Conservation (phyloP, 352 stramenopile genomes). For the Globisporangium splendens region DNA sequence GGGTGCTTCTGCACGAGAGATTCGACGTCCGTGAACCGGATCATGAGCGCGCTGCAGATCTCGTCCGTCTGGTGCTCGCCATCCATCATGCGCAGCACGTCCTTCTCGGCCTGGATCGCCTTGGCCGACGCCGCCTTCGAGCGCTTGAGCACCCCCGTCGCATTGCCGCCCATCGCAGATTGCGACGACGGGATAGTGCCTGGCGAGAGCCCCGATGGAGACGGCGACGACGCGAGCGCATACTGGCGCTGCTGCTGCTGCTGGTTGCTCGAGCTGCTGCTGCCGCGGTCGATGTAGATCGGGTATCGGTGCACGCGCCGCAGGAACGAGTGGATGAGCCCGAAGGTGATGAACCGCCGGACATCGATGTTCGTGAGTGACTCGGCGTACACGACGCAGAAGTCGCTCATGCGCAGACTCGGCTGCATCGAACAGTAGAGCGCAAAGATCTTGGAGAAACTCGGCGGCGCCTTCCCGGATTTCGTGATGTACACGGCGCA, state of each 20-base stretch:
- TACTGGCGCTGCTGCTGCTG: constrained; percentile 18
- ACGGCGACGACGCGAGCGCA: constrained; percentile 32
- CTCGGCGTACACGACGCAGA: constrained; percentile 74
- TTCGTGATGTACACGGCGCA: constrained; percentile 83
- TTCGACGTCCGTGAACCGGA: constrained; percentile 72
- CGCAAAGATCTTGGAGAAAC: constrained; percentile 79
- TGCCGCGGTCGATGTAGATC: constrained; percentile 50
- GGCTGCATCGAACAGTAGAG: constrained; percentile 86
- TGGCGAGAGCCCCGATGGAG: constrained; percentile 14
- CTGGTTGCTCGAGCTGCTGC: constrained; percentile 8
- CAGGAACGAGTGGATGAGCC: constrained; percentile 83
- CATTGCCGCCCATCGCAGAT: constrained; percentile 25
- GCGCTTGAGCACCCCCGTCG: constrained; percentile 31
- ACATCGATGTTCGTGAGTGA: constrained; percentile 73
- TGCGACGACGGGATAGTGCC: background rate
- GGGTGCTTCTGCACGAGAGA: constrained; percentile 51
- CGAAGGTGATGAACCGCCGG: constrained; percentile 84
- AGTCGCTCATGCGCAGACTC: constrained; percentile 78
- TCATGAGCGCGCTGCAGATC: constrained; percentile 71
- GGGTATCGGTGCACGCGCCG: constrained; percentile 84
- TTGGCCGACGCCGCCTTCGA: constrained; percentile 28
- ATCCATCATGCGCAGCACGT: constrained; percentile 81
- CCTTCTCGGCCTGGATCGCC: constrained; percentile 57
- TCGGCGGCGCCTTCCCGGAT: constrained; percentile 43
- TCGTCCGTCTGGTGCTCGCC: constrained; percentile 81